Percentiles rank a stretch among this genome's conserved stretches.
These are phyloP conservation scores for Monilinia fructigena DNA, from an alignment of 2,329 filamentous ascomycete species.

Conservation along the genomic window DNA sequence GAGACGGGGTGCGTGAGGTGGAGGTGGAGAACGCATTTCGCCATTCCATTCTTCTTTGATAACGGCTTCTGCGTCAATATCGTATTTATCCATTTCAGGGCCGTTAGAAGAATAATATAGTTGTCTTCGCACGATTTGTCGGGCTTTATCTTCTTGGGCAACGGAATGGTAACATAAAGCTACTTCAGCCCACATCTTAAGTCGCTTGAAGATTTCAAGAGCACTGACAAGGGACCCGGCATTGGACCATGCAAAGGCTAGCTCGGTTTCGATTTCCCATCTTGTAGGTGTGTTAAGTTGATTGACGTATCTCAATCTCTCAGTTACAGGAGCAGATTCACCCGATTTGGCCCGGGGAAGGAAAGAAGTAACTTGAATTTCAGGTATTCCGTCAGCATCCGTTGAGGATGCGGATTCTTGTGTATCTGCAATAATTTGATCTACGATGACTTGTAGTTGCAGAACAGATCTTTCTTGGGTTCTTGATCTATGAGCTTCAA, in stretches of 20 bases:
- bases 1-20: constrained; percentile 79
- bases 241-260: constrained; percentile 88
- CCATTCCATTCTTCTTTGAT: constrained; percentile 60
- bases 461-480: constrained; percentile 87
- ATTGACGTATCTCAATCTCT: constrained; percentile 81
- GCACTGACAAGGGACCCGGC: constrained; percentile 86
- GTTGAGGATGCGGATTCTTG: constrained; percentile 32
- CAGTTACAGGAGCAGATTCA: constrained; percentile 74
- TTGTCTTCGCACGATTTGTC: constrained; percentile 71
- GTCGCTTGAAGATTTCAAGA: constrained; percentile 89
- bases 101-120: constrained; percentile 66
- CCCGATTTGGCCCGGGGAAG: constrained; percentile 71
- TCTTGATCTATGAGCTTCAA: constrained; percentile 82
- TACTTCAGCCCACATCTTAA: constrained; percentile 93
- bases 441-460: constrained; percentile 91
- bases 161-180: constrained; percentile 67
- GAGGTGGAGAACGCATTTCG: constrained; percentile 65
- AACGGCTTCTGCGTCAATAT: constrained; percentile 52
- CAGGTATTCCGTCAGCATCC: constrained; percentile 40
- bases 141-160: constrained; percentile 75
- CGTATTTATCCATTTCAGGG: constrained; percentile 42
- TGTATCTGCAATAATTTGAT: constrained; percentile 91
- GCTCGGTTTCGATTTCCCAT: constrained; percentile 92
- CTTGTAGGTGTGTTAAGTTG: constrained; percentile 78
- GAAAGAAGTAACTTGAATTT: constrained; percentile 68